Evolutionary conservation across 768 basidiomycete genomes (phyloP), one percentile per base, ranked within the genome.

Genomic region (Suillus luteus): DNA sequence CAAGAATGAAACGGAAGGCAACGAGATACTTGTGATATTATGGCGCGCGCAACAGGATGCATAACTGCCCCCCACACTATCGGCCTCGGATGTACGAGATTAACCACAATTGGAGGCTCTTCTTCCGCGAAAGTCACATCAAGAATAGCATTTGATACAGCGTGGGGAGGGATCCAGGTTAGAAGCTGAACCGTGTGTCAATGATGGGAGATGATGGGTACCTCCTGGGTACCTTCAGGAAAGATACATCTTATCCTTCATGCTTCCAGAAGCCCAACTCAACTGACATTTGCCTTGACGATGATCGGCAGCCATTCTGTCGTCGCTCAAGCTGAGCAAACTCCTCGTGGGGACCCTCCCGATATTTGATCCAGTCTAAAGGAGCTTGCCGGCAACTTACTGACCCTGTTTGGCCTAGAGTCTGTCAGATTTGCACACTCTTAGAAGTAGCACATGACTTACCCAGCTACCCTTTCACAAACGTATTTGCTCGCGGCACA

Each of bases 331-430:
- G 73, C 80, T 78, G 80, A 10, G 75, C 73, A 80, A 10, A 74
- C 73, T 14, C 80, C 81, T 60, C 75, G 73, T 3, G 69, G 65
- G 5, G 55, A 41, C 31, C 73, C 73, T 5, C 78, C 80, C 17
- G 71, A 65, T 61, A 82, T 69, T 63, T 80, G 79, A 11, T 81
- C 77, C 15, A 79, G 72, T 19, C 76, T 71, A 49, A 80, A 73
- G 3, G 75, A 75, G 0, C 75, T 73, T 1, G 74, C 71, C 5
- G 67, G 62, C 5, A 80, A 69, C 0, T 76, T 76, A 35, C 75
- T 77, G 19, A 79, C 68, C 73, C 77, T 15, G 43, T 8, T 60
- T 11, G 5, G 19, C 1, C 33, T 6, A 55, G 22, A 9, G 49
- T 27, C 44, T 3, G 37, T 15, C 19, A 41, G 5, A 3, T 31